Conservation (phyloP, 2,329 filamentous ascomycete genomes). For the Neonectria magnoliae region DNA sequence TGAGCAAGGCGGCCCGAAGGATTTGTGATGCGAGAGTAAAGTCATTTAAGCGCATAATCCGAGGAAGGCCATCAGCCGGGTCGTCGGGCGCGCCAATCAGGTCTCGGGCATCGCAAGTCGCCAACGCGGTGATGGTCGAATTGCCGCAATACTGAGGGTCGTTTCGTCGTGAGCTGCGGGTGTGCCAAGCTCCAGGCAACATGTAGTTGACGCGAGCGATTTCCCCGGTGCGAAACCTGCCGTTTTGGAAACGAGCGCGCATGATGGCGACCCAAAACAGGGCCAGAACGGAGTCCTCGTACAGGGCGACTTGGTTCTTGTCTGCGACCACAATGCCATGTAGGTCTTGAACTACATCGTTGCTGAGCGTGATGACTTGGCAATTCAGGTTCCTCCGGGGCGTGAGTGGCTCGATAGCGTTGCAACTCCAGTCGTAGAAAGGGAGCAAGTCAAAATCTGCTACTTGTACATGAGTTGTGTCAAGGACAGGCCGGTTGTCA, state of each 20-base stretch:
- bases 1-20: slow-evolving; percentile 12
- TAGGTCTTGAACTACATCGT: background rate
- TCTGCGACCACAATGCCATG: background rate
- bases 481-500: slow-evolving; percentile 15
- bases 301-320: background rate
- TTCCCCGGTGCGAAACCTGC: background rate
- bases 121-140: slow-evolving; percentile 26
- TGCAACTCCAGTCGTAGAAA: slow-evolving; percentile 29
- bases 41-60: background rate
- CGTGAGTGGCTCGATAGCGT: background rate
- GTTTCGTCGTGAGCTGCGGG: background rate
- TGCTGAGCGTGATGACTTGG: slow-evolving; percentile 14
- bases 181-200: slow-evolving; percentile 15
- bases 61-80: background rate
- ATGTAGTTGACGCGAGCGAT: slow-evolving; percentile 16
- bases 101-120: slow-evolving; percentile 3
- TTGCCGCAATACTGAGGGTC: slow-evolving; percentile 29
- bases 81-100: slow-evolving; percentile 9
- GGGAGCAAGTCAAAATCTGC: slow-evolving; percentile 18
- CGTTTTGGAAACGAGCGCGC: slow-evolving; percentile 14
- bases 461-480: background rate
- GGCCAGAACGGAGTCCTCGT: slow-evolving; percentile 32
- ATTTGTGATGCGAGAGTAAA: slow-evolving; percentile 10
- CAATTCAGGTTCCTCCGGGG: slow-evolving; percentile 1
- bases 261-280: slow-evolving; percentile 33